Evolutionary conservation across 1,139 yeast species (phyloP).

Genomic region (Magnusiomyces sp.): DNA sequence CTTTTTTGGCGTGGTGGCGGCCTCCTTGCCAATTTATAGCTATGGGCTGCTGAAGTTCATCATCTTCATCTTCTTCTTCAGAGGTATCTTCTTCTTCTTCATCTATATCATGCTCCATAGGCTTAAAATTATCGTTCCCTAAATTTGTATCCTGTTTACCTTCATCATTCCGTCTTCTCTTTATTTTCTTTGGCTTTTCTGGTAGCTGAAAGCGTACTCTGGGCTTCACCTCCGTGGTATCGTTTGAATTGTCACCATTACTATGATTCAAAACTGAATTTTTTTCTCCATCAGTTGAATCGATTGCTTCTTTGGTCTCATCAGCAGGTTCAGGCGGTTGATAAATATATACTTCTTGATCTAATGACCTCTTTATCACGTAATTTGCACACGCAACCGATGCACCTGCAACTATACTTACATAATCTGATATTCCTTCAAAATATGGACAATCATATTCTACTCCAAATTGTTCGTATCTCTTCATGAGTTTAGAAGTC

Average conservation of each 20-base stretch:
- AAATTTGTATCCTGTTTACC: too few relatives aligned
- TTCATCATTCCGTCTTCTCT: too few relatives aligned
- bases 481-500: slow-evolving; percentile 1
- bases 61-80: too few relatives aligned
- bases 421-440: slow-evolving; percentile 45
- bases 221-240: too few relatives aligned
- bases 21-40: slow-evolving; percentile 77
- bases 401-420: slow-evolving; percentile 47
- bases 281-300: neutral
- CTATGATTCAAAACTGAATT: neutral
- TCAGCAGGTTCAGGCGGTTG: neutral
- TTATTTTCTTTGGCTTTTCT: too few relatives aligned
- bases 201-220: too few relatives aligned
- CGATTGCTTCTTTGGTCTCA: neutral
- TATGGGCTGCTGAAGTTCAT: slow-evolving; percentile 23
- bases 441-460: slow-evolving; percentile 60
- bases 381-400: slow-evolving; percentile 44
- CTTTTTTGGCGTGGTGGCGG: slow-evolving; percentile 56
- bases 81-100: slow-evolving; percentile 2
- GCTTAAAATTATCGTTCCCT: too few relatives aligned
- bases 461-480: slow-evolving; percentile 27
- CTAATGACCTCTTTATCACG: slow-evolving; percentile 15
- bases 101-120: slow-evolving; percentile 11
- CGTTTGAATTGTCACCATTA: neutral
- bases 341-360: neutral